Evolutionary conservation across 139 green algal species (phyloP).

Genomic region (Ettlia oleoabundans): DNA sequence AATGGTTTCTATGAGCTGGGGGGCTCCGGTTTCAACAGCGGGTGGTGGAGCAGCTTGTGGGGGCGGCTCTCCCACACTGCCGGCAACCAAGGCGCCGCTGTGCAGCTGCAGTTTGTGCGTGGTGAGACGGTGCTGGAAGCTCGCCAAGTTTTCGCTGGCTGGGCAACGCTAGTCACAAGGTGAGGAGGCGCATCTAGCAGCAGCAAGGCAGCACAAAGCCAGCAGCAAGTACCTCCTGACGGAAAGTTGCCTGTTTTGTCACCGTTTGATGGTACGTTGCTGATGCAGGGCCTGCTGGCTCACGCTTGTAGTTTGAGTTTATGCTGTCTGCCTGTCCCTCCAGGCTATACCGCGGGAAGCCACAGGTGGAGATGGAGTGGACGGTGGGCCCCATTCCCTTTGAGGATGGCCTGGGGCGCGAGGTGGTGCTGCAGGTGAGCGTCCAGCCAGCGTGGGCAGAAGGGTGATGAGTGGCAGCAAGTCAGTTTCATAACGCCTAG

Average conservation of each 20-base stretch:
- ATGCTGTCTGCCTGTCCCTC: no score
- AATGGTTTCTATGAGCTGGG: slow-evolving; percentile 32
- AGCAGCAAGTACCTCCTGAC: no score
- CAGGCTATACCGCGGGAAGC: slow-evolving; percentile 51
- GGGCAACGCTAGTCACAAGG: slow-evolving; percentile 58
- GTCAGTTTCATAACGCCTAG: no score
- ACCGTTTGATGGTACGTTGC: no score
- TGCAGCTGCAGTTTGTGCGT: slow-evolving; percentile 45
- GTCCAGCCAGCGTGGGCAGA: no score
- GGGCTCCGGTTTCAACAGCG: neutral
- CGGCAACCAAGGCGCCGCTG: neutral
- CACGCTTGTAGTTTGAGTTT: no score
- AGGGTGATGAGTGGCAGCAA: no score
- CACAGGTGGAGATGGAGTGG: slow-evolving; percentile 75
- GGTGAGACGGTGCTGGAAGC: slow-evolving; percentile 66
- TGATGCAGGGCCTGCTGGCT: no score
- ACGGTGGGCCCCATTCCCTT: slow-evolving; percentile 75
- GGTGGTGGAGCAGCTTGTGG: slow-evolving; percentile 8
- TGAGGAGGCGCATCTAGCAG: neutral
- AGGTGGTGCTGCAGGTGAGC: slow-evolving; percentile 48
- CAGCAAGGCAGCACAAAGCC: neutral
- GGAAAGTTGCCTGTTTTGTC: no score
- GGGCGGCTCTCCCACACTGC: neutral
- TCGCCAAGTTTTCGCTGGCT: slow-evolving; percentile 55
- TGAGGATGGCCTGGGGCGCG: slow-evolving; percentile 62